Conservation (phyloP, 805 yeast species). For the Kluyveromyces aestuarii region DNA sequence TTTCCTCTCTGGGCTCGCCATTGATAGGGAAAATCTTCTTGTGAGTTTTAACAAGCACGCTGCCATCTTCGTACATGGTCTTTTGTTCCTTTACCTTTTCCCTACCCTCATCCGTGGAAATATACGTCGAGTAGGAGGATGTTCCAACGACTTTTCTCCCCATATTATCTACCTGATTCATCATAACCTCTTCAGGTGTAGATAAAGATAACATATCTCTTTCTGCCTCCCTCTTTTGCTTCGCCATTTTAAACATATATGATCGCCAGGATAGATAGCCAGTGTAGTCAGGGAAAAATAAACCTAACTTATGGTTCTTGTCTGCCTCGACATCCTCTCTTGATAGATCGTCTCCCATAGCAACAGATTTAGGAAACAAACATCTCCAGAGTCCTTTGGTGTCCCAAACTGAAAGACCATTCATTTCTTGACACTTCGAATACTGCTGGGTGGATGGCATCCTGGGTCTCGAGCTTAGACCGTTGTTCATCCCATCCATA, state of each 20-base stretch:
- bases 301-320: conserved; percentile 39
- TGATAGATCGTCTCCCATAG: conserved; percentile 33
- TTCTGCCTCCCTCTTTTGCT: conserved; percentile 26
- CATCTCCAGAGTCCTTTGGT: conserved; percentile 84
- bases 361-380: conserved; percentile 55
- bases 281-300: conserved; percentile 56
- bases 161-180: conserved; percentile 8
- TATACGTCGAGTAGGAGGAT: conserved; percentile 29
- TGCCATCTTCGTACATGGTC: conserved; percentile 37
- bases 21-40: conserved; percentile 31
- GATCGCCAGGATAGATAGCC: conserved; percentile 60
- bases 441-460: conserved; percentile 53
- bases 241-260: conserved; percentile 41
- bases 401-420: conserved; percentile 81
- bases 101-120: conserved; percentile 35
- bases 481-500: conserved; percentile 8
- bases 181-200: conserved; percentile 22
- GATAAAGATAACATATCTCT: background rate
- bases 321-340: conserved; percentile 50
- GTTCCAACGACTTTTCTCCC: conserved; percentile 30
- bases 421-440: conserved; percentile 48
- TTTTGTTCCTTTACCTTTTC: conserved; percentile 33
- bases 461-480: conserved; percentile 34
- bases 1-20: conserved; percentile 30
- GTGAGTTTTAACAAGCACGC: conserved; percentile 29